These are phyloP conservation scores for Coriaria nepalensis DNA, from an alignment of 306 rosid species.

Conservation along the genomic window DNA sequence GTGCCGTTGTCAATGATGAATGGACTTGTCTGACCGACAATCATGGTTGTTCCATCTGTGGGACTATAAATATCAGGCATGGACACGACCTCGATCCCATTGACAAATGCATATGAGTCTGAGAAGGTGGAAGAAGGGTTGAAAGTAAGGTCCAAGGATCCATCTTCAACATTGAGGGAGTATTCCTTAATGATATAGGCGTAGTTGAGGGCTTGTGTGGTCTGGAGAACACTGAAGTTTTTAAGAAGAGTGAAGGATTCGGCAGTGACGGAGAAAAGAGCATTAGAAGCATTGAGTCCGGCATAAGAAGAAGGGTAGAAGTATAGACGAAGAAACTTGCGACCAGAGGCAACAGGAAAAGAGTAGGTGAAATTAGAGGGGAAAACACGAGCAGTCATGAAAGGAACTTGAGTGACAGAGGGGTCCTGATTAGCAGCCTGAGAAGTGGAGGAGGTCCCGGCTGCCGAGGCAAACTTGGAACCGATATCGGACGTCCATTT, in stretches of 20 bases:
- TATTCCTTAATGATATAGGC: constrained; percentile 50
- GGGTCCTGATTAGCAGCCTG: constrained; percentile 52
- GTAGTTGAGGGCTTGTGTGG: constrained; percentile 36
- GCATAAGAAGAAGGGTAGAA: constrained; percentile 52
- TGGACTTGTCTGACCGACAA: constrained; percentile 25
- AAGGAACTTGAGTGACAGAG: constrained; percentile 50
- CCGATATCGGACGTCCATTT: constrained; percentile 52
- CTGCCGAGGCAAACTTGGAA: constrained; percentile 32
- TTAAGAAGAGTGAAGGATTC: constrained; percentile 18
- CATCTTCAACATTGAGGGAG: constrained; percentile 40
- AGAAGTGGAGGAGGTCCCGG: constrained; percentile 20
- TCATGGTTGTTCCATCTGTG: constrained; percentile 19
- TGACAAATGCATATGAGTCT: constrained; percentile 21
- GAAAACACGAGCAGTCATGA: constrained; percentile 58
- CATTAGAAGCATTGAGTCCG: constrained; percentile 22
- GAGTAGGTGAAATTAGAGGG: constrained; percentile 35
- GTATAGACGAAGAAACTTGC: constrained; percentile 57
- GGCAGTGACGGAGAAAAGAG: constrained; percentile 22
- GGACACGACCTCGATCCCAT: constrained; percentile 47
- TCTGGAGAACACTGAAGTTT: constrained; percentile 18
- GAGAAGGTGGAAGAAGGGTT: constrained; percentile 40
- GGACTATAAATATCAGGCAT: constrained; percentile 60
- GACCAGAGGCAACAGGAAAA: constrained; percentile 58
- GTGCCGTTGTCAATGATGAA: constrained; percentile 35
- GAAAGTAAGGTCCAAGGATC: constrained; percentile 45